Percentiles rank a stretch among this genome's conserved stretches.
Evolutionary conservation across 352 stramenopile genomes (phyloP).

Genomic region (Phytophthora rubi): DNA sequence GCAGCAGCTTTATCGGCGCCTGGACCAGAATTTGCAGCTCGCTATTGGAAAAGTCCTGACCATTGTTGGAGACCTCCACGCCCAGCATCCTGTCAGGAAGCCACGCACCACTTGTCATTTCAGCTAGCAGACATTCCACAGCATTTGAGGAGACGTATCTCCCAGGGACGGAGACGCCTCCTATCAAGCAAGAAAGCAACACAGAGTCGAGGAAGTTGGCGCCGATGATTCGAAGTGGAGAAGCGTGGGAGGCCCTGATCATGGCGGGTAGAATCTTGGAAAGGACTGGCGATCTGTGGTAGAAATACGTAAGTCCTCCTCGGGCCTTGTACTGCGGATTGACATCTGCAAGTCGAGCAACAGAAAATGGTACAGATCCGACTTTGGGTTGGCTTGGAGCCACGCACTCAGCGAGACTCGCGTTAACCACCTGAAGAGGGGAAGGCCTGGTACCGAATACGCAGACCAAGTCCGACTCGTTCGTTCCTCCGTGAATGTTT

Average conservation of each 20-base stretch:
- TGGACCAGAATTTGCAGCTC: slow-evolving; percentile 72
- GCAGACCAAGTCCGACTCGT: slow-evolving; percentile 34
- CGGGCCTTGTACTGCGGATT: slow-evolving; percentile 1
- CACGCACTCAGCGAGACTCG: slow-evolving; percentile 31
- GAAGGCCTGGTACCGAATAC: slow-evolving; percentile 37
- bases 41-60: slow-evolving; percentile 90
- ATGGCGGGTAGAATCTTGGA: slow-evolving; percentile 23
- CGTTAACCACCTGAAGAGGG: slow-evolving; percentile 27
- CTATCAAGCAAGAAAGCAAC: slow-evolving; percentile 48
- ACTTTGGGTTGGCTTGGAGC: slow-evolving; percentile 21
- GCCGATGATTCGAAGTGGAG: slow-evolving; percentile 24
- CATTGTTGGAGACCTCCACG: slow-evolving; percentile 94
- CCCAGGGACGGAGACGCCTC: slow-evolving; percentile 14
- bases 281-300: slow-evolving; percentile 28
- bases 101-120: slow-evolving; percentile 13
- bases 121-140: slow-evolving; percentile 39
- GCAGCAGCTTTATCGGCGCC: slow-evolving; percentile 22
- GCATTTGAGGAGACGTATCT: slow-evolving; percentile 37
- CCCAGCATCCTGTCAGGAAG: slow-evolving; percentile 12
- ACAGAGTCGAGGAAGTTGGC: slow-evolving; percentile 50
- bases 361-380: slow-evolving; percentile 25
- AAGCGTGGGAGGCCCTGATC: slow-evolving; percentile 19
- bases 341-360: slow-evolving; percentile 21
- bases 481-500: slow-evolving; percentile 30
- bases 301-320: slow-evolving; percentile 20